Evolutionary conservation across 2,329 filamentous ascomycete species (phyloP).

Genomic region (Pyrenophora tritici-repentis): DNA sequence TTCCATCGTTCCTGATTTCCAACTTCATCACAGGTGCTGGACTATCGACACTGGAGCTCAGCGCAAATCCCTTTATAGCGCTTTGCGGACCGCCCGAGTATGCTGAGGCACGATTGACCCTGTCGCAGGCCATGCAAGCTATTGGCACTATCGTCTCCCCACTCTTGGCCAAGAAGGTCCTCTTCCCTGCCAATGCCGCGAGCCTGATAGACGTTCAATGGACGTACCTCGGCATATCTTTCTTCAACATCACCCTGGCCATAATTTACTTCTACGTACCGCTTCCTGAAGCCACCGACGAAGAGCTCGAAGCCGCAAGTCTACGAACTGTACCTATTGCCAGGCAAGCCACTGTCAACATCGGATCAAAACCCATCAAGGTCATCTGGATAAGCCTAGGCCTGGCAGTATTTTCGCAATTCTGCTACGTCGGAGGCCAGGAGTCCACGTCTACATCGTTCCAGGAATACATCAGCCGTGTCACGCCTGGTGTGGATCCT

Average conservation of each 20-base stretch:
- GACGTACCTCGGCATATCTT: constrained; percentile 66
- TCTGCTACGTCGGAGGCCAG: constrained; percentile 66
- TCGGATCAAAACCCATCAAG: constrained; percentile 49
- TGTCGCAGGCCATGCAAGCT: constrained; percentile 66
- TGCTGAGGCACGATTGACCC: constrained; percentile 63
- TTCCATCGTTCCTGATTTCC: constrained; percentile 63
- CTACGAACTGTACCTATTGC: constrained; percentile 48
- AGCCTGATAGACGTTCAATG: constrained; percentile 66
- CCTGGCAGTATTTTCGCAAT: constrained; percentile 60
- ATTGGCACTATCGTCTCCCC: constrained; percentile 64
- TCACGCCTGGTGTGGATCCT: constrained; percentile 46
- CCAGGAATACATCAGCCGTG: constrained; percentile 49
- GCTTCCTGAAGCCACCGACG: constrained; percentile 65
- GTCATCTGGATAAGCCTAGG: constrained; percentile 62
- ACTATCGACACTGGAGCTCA: constrained; percentile 63
- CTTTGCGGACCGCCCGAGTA: constrained; percentile 66
- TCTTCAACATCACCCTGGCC: constrained; percentile 64
- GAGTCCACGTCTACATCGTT: constrained; percentile 60
- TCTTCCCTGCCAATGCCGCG: constrained; percentile 58
- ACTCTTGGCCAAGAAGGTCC: constrained; percentile 62
- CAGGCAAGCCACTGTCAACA: constrained; percentile 48
- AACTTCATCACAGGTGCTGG: constrained; percentile 67
- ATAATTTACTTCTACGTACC: constrained; percentile 66
- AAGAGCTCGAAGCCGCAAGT: constrained; percentile 61
- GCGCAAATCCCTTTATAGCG: constrained; percentile 66